Evolutionary conservation across 257 asterid species (phyloP).

Genomic region (Nicotiana noctiflora): DNA sequence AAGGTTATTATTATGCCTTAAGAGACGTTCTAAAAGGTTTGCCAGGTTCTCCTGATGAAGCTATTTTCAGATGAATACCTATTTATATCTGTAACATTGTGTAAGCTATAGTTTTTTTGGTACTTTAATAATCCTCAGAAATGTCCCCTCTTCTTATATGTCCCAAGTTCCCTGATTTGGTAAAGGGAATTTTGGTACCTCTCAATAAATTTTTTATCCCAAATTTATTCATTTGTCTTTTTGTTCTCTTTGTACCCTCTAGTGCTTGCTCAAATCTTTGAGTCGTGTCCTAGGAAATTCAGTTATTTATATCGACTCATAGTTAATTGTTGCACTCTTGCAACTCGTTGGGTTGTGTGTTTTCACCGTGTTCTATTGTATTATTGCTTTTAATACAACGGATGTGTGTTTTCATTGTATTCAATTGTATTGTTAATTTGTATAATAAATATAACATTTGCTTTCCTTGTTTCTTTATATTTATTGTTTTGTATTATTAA

Average conservation of each 20-base stretch:
- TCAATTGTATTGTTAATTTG: no score
- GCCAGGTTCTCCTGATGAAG: conserved; percentile 40
- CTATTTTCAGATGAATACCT: conserved; percentile 19
- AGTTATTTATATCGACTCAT: background rate
- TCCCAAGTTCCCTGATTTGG: background rate
- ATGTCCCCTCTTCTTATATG: background rate
- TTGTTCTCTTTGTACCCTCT: background rate
- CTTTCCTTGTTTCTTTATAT: no score
- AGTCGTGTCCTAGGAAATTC: background rate
- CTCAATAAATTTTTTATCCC: background rate
- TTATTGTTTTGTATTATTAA: no score
- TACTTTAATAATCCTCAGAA: background rate
- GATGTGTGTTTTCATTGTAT: no score
- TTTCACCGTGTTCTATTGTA: no score
- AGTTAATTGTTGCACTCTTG: no score
- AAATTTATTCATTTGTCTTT: background rate
- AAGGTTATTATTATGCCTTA: conserved; percentile 71
- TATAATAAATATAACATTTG: no score
- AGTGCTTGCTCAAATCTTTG: background rate
- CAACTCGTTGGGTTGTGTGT: no score
- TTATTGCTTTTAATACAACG: no score
- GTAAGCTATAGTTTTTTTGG: background rate
- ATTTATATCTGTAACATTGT: background rate
- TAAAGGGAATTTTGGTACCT: background rate
- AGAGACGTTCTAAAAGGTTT: conserved; percentile 89